Evolutionary conservation across 225 moss, liverwort and hornwort species (phyloP), one percentile per base, ranked within the genome.

Genomic region (Pseudisothecium myosuroides): DNA sequence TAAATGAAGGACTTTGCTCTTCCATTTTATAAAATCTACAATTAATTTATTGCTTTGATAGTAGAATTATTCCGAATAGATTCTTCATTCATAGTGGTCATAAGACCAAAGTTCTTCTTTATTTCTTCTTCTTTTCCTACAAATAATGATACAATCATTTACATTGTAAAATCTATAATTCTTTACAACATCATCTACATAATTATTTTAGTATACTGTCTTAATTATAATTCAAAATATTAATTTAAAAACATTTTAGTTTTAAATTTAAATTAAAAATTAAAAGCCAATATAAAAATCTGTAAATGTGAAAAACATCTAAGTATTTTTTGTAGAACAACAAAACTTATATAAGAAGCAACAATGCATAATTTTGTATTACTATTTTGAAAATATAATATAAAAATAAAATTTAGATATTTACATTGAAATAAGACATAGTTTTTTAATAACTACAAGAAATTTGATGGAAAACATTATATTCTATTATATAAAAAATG

Each of bases 381-480:
- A 12, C 1, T 9, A 32, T 10, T 55, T 66, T 24, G 4, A 34
- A 41, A 17, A n/a, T 24, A 6, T 7, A 37, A 8, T 29, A 13
- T 13, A 36, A 0, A 0, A 22, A 76, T 0, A 6, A 19, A 37
- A 37, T 24, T 55, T 0, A 14, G 6, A 26, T n/a, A 56, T 4
- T 56, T n/a, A 27, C 1, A 79, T 26, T 79, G 7, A 27, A 39
- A 4, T 6, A 27, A 27, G 58, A n/a, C 4, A 11, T 17, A 39
- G 7, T 7, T 79, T 18, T 32, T 78, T 11, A 58, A n/a, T 27
- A 58, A 10, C 27, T 27, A 10, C 1, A 56, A 79, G n/a, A 55
- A 17, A 17, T 27, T 36, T 79, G 16, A n/a, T 26, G 6, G 4
- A 55, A 6, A 6, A 79, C 1, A 17, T 17, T 6, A 24, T 1